Percentiles rank a stretch among this genome's conserved stretches.
Conservation (phyloP, 1,139 yeast genomes). For the Saccharomyces pastorianus region DNA sequence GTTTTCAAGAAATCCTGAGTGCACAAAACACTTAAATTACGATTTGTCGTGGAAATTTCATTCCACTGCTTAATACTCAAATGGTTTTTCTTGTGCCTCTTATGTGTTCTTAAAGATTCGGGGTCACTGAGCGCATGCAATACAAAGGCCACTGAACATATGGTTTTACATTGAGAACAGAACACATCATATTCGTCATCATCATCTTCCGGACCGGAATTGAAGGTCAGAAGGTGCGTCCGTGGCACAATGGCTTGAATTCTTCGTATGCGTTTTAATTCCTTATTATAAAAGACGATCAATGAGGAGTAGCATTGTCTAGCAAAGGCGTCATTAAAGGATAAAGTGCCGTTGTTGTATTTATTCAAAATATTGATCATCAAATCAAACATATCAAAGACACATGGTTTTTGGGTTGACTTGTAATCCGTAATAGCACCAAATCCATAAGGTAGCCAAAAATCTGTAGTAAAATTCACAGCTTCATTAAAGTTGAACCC, state of each 20-base stretch:
- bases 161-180: conserved; percentile 32
- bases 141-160: conserved; percentile 32
- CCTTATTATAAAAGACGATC: conserved; percentile 6
- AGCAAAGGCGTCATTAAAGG: conserved; percentile 16
- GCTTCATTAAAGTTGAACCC: conserved; percentile 77
- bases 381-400: conserved; percentile 34
- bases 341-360: conserved; percentile 6
- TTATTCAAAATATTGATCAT: conserved; percentile 23
- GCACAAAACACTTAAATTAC: conserved; percentile 11
- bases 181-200: conserved; percentile 23
- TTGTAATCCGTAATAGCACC: conserved; percentile 51
- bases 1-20: conserved; percentile 16
- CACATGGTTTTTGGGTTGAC: conserved; percentile 30
- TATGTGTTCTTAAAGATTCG: neutral
- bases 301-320: conserved; percentile 16
- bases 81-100: conserved; percentile 12
- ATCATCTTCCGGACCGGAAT: conserved; percentile 7
- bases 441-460: conserved; percentile 61
- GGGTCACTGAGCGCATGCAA: conserved; percentile 6
- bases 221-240: neutral
- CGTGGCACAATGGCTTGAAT: neutral
- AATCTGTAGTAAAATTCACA: conserved; percentile 64
- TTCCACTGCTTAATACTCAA: conserved; percentile 14
- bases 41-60: conserved; percentile 2
- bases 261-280: conserved; percentile 3